Percentiles rank a stretch among this genome's conserved stretches.
phyloP scores from a whole-genome alignment of 148 eudicot species.

The Beta vulgaris region DNA sequence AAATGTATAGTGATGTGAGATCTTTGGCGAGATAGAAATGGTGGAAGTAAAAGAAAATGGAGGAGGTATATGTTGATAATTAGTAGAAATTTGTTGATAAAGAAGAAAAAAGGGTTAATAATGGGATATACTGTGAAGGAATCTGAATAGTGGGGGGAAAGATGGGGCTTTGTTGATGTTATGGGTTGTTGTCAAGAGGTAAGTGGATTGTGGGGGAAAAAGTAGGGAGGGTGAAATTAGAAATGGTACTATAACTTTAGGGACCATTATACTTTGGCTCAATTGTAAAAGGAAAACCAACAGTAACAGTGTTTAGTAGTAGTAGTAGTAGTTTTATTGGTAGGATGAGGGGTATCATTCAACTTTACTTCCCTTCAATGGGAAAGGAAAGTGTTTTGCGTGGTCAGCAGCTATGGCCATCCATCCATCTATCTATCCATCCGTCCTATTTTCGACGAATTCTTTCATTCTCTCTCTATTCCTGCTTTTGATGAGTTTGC shows the following conservation, averaged over 20 bases:
- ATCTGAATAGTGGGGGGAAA: conserved; percentile 29
- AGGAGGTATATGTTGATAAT: too few species aligned
- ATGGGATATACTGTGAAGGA: conserved; percentile 36
- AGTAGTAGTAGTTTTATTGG: too few species aligned
- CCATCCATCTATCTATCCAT: too few species aligned
- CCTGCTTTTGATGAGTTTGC: conserved; percentile 26
- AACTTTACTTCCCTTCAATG: conserved; percentile 11
- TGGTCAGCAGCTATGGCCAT: conserved; percentile 31
- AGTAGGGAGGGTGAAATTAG: conserved; percentile 8
- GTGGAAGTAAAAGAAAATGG: too few species aligned
- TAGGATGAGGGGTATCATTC: neutral
- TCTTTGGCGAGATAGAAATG: too few species aligned
- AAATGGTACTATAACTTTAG: conserved; percentile 28
- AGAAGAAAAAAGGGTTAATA: neutral
- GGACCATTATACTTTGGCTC: conserved; percentile 30
- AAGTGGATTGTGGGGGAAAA: conserved; percentile 29
- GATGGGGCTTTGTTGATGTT: conserved; percentile 13
- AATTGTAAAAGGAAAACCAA: conserved; percentile 16
- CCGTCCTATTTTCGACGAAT: neutral
- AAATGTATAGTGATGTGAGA: too few species aligned
- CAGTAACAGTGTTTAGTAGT: too few species aligned
- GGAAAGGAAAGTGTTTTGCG: conserved; percentile 36
- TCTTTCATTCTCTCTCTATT: neutral
- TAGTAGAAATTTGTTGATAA: neutral
- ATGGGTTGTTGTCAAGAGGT: conserved; percentile 34